Percentiles rank a stretch among this genome's conserved stretches.
These are phyloP conservation scores for Lodderomyces beijingensis DNA, from an alignment of 1,139 yeast genomes.

Conservation along the genomic window DNA sequence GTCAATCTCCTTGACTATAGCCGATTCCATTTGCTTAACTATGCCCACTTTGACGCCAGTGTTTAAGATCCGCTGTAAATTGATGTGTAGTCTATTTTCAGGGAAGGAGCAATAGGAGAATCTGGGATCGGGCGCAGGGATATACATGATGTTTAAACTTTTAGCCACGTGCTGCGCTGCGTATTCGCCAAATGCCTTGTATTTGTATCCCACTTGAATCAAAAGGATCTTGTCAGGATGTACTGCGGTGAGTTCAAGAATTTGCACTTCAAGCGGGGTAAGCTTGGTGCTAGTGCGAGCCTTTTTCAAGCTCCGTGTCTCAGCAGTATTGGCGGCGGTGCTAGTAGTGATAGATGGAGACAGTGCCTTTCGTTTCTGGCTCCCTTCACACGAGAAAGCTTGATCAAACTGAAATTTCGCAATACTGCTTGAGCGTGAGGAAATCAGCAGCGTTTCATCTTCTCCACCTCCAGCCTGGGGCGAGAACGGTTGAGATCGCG, in stretches of 20 bases:
- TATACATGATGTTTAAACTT: constrained; percentile 64
- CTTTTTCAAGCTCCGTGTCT: constrained; percentile 1
- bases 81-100: constrained; percentile 65
- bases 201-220: constrained; percentile 88
- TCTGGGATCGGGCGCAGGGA: constrained; percentile 62
- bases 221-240: constrained; percentile 69
- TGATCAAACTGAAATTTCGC: too few relatives aligned
- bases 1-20: constrained; percentile 56
- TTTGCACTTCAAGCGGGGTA: constrained; percentile 82
- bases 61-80: constrained; percentile 61
- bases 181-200: constrained; percentile 75
- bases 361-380: not conserved
- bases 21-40: constrained; percentile 80
- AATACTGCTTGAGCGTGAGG: too few relatives aligned
- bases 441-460: too few relatives aligned
- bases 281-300: constrained; percentile 11
- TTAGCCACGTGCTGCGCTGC: constrained; percentile 73
- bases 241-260: constrained; percentile 53
- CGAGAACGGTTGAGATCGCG: constrained; percentile 1
- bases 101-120: constrained; percentile 89
- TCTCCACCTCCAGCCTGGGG: too few relatives aligned
- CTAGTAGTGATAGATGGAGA: not conserved
- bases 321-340: not conserved
- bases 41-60: constrained; percentile 77
- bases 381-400: too few relatives aligned